A percentile compares a stretch with the other conserved stretches of the same genome.
phyloP scores from a whole-genome alignment of 495 filamentous ascomycete species.

The Monascus purpureus region DNA sequence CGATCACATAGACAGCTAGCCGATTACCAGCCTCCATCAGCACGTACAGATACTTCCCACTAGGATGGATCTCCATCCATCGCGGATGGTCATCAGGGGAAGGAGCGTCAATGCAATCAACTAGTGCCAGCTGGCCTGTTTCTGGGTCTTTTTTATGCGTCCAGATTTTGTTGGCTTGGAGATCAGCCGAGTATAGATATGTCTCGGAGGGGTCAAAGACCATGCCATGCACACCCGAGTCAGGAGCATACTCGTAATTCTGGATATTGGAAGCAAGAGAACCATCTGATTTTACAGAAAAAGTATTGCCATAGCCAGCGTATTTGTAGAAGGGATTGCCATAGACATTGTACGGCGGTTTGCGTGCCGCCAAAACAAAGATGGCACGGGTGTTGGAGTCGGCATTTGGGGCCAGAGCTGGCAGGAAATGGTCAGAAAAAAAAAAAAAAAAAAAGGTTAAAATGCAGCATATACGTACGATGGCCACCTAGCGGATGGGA shows the following conservation, averaged over 20 bases:
- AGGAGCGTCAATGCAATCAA: conserved; percentile 60
- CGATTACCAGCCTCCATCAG: conserved; percentile 79
- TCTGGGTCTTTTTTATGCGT: conserved; percentile 56
- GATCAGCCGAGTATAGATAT: conserved; percentile 75
- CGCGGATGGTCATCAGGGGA: conserved; percentile 59
- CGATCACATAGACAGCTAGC: conserved; percentile 65
- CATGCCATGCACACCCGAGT: conserved; percentile 78
- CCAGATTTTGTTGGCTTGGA: conserved; percentile 77
- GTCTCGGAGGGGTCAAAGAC: conserved; percentile 74
- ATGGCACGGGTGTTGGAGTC: conserved; percentile 74
- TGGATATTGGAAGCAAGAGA: conserved; percentile 55
- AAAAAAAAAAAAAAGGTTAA: conserved; percentile 1
- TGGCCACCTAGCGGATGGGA: conserved; percentile 57
- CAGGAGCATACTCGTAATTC: conserved; percentile 58
- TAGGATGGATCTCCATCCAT: conserved; percentile 70
- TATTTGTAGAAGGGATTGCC: conserved; percentile 79
- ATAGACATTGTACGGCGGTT: conserved; percentile 68
- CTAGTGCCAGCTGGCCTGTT: conserved; percentile 48
- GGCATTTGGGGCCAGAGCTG: conserved; percentile 50
- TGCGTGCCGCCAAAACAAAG: conserved; percentile 63
- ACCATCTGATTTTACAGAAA: conserved; percentile 50
- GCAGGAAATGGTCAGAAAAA: background rate
- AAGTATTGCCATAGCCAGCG: conserved; percentile 67
- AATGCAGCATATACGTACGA: conserved; percentile 36
- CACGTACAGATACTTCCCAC: conserved; percentile 63